Evolutionary conservation across 176 grass and related monocot species (phyloP).

Genomic region (Coix lacrymajobi): DNA sequence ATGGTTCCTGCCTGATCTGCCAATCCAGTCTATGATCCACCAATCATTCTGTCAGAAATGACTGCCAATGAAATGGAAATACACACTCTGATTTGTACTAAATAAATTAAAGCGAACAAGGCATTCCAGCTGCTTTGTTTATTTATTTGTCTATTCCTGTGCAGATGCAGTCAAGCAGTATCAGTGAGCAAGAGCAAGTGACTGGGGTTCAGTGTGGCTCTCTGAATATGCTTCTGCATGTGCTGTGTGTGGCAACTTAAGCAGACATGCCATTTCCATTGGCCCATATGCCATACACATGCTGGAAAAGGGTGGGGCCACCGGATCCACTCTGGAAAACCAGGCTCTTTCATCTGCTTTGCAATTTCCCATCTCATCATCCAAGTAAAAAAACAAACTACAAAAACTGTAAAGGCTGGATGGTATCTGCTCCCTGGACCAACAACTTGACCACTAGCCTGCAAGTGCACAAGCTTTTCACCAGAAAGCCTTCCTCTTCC

Average conservation of each 20-base stretch:
- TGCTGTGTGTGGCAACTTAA: not conserved
- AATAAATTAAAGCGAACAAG: not conserved
- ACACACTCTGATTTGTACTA: too few relatives aligned
- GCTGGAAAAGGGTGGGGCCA: not conserved
- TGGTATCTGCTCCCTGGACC: not conserved
- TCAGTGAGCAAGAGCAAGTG: not conserved
- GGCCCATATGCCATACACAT: not conserved
- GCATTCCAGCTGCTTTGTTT: not conserved
- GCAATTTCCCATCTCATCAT: not conserved
- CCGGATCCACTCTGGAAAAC: not conserved
- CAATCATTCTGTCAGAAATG: not conserved
- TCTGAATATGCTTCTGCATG: not conserved
- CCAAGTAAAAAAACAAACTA: not conserved
- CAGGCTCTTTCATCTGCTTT: not conserved
- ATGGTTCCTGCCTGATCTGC: not conserved
- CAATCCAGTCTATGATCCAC: not conserved
- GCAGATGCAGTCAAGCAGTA: not conserved
- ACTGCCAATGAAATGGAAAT: not conserved
- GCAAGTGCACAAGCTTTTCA: slow-evolving; percentile 1
- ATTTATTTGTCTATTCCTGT: not conserved
- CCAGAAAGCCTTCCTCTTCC: not conserved
- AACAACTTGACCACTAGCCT: not conserved
- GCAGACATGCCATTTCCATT: not conserved
- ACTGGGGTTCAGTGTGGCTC: not conserved
- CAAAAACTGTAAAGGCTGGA: not conserved